Percentiles rank a stretch among this genome's conserved stretches.
These are phyloP conservation scores for Danielia oregonensis DNA, from an alignment of 805 yeast genomes.

Conservation along the genomic window DNA sequence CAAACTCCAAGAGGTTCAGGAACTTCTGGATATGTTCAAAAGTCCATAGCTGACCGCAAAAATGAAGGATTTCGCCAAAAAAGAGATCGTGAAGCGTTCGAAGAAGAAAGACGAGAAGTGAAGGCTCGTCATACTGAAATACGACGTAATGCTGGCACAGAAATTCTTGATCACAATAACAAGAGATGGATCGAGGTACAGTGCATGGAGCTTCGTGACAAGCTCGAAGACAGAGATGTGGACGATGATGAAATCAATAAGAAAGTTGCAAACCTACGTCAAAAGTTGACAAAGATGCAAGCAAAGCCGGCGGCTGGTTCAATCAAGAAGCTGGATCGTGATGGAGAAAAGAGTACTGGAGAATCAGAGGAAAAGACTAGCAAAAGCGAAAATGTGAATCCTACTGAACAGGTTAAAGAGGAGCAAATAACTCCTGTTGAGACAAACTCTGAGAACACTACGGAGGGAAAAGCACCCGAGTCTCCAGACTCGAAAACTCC, in stretches of 20 bases:
- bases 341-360: too few species aligned
- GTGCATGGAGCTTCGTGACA: conserved; percentile 49
- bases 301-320: too few species aligned
- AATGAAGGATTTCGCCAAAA: conserved; percentile 28
- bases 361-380: not conserved
- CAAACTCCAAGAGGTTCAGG: conserved; percentile 58
- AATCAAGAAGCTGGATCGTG: too few species aligned
- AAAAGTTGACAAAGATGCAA: conserved; percentile 9
- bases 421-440: conserved; percentile 1
- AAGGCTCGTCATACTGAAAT: conserved; percentile 8
- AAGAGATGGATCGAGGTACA: conserved; percentile 40
- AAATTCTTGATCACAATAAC: conserved; percentile 30
- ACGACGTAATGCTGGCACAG: conserved; percentile 15
- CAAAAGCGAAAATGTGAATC: conserved; percentile 4
- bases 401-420: not conserved
- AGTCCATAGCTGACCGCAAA: conserved; percentile 29
- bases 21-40: conserved; percentile 59
- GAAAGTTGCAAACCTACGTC: conserved; percentile 19
- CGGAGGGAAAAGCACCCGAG: too few species aligned
- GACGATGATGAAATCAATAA: conserved; percentile 30
- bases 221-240: conserved; percentile 45
- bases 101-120: conserved; percentile 14
- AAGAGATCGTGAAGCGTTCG: conserved; percentile 15
- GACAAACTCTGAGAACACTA: too few species aligned
- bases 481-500: too few species aligned